Base-by-base conservation (phyloP, 306 rosid species). In the Elaeagnus macrophylla region DNA sequence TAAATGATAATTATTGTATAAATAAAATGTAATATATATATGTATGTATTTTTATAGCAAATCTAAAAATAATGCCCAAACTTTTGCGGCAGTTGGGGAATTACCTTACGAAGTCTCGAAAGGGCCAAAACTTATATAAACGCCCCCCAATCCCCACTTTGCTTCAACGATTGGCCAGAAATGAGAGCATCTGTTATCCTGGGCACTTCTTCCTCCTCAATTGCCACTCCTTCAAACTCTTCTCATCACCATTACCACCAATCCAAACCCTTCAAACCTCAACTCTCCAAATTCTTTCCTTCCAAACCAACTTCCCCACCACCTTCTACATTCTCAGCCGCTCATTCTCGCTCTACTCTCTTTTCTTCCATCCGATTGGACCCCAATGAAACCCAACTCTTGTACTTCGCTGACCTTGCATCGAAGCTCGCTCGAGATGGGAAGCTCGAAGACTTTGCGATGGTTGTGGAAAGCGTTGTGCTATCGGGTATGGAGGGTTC, bases 151-250 rank as follows among this genome's bases (percentile, higher is more conserved):
- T 18, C 32, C 49, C 49, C 49, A 45, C 0, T 7, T 11, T 0
- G 49, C 49, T 45, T 13, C 49, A 71, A 69, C 85, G 70, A 75
- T 75, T 69, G 68, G 75, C 70, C 70, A 20, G 76, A 56, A 60
- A 83, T 86, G 95, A 81, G 83, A 68, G 80, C 69, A 68, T 63
- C 81, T 20, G 64, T 81, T 54, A 74, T 86, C 78, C 77, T 81
- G 52, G 81, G 83, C 56, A 53, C 66, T 5, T 70, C 84, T 69
- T 49, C 77, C 3, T 51, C 70, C 39, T 69, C 85, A 81, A 68
- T 79, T 36, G 66, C 72, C 65, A 73, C 74, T 47, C 80, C 78
- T 37, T 62, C 65, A 19, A 61, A 57, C 58, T 66, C 73, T 8
- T 51, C 66, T 57, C 79, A 65, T 56, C 57, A 55, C 52, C 41